phyloP scores from a whole-genome alignment of 768 basidiomycete species.

The Coprinopsis cinerea region DNA sequence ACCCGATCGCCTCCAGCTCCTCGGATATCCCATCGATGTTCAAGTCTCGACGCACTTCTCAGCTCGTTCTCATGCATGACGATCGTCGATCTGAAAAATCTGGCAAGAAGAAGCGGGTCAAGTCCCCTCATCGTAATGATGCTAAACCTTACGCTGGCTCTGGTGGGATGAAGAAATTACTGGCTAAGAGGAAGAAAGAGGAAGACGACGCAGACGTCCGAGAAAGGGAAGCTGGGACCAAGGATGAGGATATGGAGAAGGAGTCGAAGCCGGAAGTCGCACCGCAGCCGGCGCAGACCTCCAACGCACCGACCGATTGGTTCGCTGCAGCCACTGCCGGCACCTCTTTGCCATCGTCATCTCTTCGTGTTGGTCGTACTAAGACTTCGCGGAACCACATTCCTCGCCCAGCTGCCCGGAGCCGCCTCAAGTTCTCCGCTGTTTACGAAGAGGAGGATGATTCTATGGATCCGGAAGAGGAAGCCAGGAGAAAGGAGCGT shows the following conservation, averaged over 20 bases:
- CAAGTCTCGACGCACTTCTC: slow-evolving; percentile 39
- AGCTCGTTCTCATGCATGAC: slow-evolving; percentile 54
- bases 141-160: slow-evolving; percentile 76
- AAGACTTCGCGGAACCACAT: slow-evolving; percentile 55
- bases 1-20: slow-evolving; percentile 28
- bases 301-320: slow-evolving; percentile 17
- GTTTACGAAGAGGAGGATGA: slow-evolving; percentile 51
- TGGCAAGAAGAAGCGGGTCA: slow-evolving; percentile 34
- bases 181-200: slow-evolving; percentile 57
- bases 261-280: slow-evolving; percentile 10
- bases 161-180: slow-evolving; percentile 72
- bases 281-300: slow-evolving; percentile 12
- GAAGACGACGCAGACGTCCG: slow-evolving; percentile 40
- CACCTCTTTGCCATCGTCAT: slow-evolving; percentile 28
- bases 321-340: slow-evolving; percentile 25
- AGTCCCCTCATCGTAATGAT: slow-evolving; percentile 39
- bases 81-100: slow-evolving; percentile 40
- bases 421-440: slow-evolving; percentile 59
- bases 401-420: slow-evolving; percentile 42
- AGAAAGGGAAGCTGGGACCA: slow-evolving; percentile 16
- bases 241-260: slow-evolving; percentile 23
- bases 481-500: slow-evolving; percentile 36
- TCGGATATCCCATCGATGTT: slow-evolving; percentile 57
- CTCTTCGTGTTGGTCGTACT: slow-evolving; percentile 60
- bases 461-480: slow-evolving; percentile 34